Conservation (phyloP, 202 grass and related monocot genomes). For the Eragrostis tef region DNA sequence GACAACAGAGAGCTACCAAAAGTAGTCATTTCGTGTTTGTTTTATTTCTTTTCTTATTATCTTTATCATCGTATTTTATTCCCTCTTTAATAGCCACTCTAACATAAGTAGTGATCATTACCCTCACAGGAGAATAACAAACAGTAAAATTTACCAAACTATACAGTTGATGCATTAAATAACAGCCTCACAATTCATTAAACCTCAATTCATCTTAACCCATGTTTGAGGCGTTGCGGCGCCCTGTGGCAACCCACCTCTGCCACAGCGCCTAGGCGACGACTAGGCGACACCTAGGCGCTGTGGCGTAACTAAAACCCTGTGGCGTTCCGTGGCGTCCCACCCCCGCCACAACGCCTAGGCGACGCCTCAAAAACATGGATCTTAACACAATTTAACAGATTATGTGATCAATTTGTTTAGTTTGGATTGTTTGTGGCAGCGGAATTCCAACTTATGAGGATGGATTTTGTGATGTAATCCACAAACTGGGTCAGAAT, state of each 20-base stretch:
- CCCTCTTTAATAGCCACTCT: conserved; percentile 19
- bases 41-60: neutral
- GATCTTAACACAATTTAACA: neutral
- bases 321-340: too few relatives aligned
- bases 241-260: too few relatives aligned
- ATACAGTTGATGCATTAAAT: conserved; percentile 20
- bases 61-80: conserved; percentile 9
- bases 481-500: neutral
- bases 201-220: neutral
- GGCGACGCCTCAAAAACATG: too few relatives aligned
- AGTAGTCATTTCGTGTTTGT: conserved; percentile 36
- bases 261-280: too few relatives aligned
- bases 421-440: neutral
- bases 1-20: conserved; percentile 40
- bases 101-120: neutral
- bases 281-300: too few relatives aligned
- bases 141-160: conserved; percentile 26
- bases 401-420: conserved; percentile 6
- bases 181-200: conserved; percentile 27
- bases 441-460: neutral
- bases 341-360: too few relatives aligned
- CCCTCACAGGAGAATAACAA: conserved; percentile 12
- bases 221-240: too few relatives aligned
- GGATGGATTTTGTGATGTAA: neutral
- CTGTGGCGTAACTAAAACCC: too few relatives aligned